Evolutionary conservation across 305 asterid genomes (phyloP).

Genomic region (Fraxinus sp.): DNA sequence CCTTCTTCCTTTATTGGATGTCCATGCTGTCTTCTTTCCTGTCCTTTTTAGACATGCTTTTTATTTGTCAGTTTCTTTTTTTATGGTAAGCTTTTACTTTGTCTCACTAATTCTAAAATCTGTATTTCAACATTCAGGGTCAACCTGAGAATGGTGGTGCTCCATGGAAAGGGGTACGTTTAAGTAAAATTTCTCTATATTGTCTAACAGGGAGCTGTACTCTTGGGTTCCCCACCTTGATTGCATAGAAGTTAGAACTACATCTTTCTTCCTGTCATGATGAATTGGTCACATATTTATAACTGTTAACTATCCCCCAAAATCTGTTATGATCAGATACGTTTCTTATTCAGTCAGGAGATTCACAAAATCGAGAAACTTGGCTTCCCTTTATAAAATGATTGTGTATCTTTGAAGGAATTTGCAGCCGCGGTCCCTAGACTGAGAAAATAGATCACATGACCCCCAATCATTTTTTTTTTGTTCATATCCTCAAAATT

Average conservation of each 20-base stretch:
- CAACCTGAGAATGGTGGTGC: conserved; percentile 73
- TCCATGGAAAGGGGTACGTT: conserved; percentile 97
- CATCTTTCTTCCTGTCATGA: background rate
- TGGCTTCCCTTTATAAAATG: background rate
- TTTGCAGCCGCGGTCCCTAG: background rate
- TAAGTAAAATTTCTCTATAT: conserved; percentile 15
- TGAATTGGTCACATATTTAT: background rate
- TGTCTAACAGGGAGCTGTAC: background rate
- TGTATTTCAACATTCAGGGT: conserved; percentile 55
- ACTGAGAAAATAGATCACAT: background rate
- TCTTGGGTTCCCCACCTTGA: background rate
- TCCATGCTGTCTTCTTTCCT: background rate
- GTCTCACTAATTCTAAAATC: conserved; percentile 14
- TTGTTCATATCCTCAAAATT: background rate
- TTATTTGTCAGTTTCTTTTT: background rate
- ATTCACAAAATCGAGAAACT: background rate
- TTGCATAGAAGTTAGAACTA: background rate
- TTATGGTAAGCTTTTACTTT: conserved; percentile 3
- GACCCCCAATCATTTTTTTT: background rate
- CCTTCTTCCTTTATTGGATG: background rate
- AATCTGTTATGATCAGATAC: background rate
- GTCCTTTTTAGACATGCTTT: background rate
- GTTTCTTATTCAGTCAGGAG: background rate
- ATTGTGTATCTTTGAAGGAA: background rate
- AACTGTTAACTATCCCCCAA: background rate